These are phyloP conservation scores for Xerocomus minutiporus DNA, from an alignment of 1,284 basidiomycete species.

Conservation along the genomic window DNA sequence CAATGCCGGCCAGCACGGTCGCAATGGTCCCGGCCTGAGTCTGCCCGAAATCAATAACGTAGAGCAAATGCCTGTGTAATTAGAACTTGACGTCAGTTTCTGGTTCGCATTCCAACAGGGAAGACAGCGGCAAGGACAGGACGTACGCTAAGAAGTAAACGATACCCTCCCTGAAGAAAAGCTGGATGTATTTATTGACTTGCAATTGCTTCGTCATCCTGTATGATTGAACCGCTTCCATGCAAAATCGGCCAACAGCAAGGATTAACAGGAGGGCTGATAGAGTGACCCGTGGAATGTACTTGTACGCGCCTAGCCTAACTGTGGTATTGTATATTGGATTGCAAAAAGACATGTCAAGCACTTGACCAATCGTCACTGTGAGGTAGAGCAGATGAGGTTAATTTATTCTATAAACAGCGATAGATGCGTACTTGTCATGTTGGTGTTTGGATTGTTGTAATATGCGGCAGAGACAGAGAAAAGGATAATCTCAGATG, in stretches of 20 bases:
- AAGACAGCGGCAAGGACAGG: background rate
- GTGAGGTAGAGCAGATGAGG: slow-evolving; percentile 1
- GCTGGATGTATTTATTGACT: slow-evolving; percentile 13
- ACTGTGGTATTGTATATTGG: background rate
- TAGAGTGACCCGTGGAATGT: slow-evolving; percentile 16
- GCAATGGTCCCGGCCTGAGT: background rate
- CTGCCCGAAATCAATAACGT: slow-evolving; percentile 9
- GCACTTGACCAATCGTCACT: slow-evolving; percentile 14
- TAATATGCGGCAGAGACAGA: slow-evolving; percentile 2
- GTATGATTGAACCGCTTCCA: slow-evolving; percentile 15
- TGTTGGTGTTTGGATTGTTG: slow-evolving; percentile 8
- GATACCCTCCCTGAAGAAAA: slow-evolving; percentile 14
- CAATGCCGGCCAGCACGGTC: background rate
- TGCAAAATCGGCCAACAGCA: slow-evolving; percentile 6
- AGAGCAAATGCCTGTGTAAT: slow-evolving; percentile 16
- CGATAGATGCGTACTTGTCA: slow-evolving; percentile 11
- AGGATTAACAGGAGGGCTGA: slow-evolving; percentile 17
- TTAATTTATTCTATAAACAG: background rate
- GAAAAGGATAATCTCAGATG: slow-evolving; percentile 8
- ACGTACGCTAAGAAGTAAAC: slow-evolving; percentile 22
- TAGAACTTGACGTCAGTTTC: background rate
- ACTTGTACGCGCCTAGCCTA: slow-evolving; percentile 13
- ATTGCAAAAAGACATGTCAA: slow-evolving; percentile 19
- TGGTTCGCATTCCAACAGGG: background rate
- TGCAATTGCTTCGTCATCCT: slow-evolving; percentile 10